Conservation (phyloP, 139 green algal species). For the Volvox reticuliferus region DNA sequence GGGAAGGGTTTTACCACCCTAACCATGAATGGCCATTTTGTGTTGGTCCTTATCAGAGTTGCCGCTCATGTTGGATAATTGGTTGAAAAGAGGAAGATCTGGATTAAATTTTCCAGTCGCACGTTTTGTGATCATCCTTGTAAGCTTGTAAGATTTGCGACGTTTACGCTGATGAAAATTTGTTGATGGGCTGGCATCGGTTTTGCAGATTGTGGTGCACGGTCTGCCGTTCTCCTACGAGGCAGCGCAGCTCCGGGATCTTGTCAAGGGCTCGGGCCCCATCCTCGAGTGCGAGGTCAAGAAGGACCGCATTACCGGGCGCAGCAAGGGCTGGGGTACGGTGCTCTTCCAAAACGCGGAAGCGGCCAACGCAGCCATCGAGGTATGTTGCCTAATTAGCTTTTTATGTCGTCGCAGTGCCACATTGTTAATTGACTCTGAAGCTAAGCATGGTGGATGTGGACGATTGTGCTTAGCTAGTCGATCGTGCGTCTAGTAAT, state of each 20-base stretch:
- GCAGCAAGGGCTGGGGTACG: constrained; percentile 63
- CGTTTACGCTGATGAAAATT: neutral
- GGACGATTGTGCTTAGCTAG: too few relatives aligned
- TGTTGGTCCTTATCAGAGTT: neutral
- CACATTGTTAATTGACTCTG: too few relatives aligned
- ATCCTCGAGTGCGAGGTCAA: constrained; percentile 68
- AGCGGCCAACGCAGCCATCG: constrained; percentile 54
- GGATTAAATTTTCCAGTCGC: too few relatives aligned
- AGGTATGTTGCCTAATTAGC: constrained; percentile 25
- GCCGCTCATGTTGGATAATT: neutral
- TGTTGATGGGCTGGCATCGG: neutral
- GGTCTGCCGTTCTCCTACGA: constrained; percentile 73
- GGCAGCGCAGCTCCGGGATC: constrained; percentile 66
- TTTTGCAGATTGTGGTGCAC: constrained; percentile 75
- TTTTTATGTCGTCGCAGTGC: too few relatives aligned
- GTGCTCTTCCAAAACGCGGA: constrained; percentile 58
- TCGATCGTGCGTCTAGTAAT: neutral
- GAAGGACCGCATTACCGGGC: constrained; percentile 47
- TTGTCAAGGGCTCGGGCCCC: constrained; percentile 55
- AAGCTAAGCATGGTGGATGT: too few relatives aligned
- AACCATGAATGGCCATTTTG: neutral
- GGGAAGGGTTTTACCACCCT: neutral
- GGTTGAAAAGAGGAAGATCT: neutral
- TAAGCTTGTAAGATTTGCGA: too few relatives aligned
- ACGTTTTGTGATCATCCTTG: too few relatives aligned